Conservation (phyloP, 2,329 filamentous ascomycete genomes). For the Coniella vitis region DNA sequence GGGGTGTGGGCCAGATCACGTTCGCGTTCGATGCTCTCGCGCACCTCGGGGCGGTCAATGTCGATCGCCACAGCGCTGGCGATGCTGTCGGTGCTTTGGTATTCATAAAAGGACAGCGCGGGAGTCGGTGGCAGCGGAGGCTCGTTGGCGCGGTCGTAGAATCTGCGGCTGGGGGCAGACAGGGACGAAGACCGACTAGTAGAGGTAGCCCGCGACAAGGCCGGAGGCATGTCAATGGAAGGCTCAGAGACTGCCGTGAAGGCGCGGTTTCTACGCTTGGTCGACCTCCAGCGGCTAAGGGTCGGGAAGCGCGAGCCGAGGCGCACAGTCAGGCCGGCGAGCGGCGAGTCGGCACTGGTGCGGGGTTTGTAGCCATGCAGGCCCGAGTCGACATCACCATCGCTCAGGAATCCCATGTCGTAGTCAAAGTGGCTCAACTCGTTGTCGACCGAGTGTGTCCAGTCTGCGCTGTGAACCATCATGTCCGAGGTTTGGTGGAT, state of each 20-base stretch:
- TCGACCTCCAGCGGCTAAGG: slow-evolving; percentile 43
- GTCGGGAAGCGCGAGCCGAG: slow-evolving; percentile 55
- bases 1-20: slow-evolving; percentile 68
- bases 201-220: slow-evolving; percentile 58
- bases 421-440: slow-evolving; percentile 45
- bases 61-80: slow-evolving; percentile 47
- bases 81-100: slow-evolving; percentile 52
- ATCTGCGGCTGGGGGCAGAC: slow-evolving; percentile 50
- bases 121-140: slow-evolving; percentile 54
- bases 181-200: slow-evolving; percentile 69
- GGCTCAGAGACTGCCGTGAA: slow-evolving; percentile 71
- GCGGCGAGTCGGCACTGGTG: slow-evolving; percentile 49
- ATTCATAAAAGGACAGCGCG: slow-evolving; percentile 57
- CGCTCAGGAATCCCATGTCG: slow-evolving; percentile 60
- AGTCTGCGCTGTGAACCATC: slow-evolving; percentile 29
- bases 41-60: slow-evolving; percentile 43
- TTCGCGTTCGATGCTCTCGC: slow-evolving; percentile 49
- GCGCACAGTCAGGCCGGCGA: slow-evolving; percentile 57
- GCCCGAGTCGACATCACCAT: slow-evolving; percentile 47
- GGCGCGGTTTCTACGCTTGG: slow-evolving; percentile 37
- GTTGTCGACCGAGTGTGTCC: slow-evolving; percentile 31
- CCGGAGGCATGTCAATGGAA: slow-evolving; percentile 68
- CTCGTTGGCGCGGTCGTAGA: slow-evolving; percentile 40
- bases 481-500: slow-evolving; percentile 45
- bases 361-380: slow-evolving; percentile 39